Conservation (phyloP, 768 basidiomycete genomes). For the Tricholoma hemisulphureum region DNA sequence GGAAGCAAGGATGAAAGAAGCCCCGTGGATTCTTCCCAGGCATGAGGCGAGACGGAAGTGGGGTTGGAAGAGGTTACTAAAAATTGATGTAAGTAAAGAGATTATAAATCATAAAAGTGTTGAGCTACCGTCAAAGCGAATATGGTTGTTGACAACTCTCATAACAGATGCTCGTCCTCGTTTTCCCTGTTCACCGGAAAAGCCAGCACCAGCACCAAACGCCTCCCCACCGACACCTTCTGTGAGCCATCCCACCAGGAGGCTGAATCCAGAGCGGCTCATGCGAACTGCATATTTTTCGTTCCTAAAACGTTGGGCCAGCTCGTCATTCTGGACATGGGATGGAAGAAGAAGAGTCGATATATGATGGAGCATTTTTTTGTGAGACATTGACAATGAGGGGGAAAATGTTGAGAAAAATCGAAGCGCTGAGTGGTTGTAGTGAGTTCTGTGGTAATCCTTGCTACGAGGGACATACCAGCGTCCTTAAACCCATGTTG, state of each 20-base stretch:
- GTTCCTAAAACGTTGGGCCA: conserved; percentile 80
- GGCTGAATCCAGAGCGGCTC: conserved; percentile 87
- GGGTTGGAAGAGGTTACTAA: conserved; percentile 72
- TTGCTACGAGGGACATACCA: conserved; percentile 47
- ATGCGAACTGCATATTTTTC: conserved; percentile 91
- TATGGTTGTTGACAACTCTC: conserved; percentile 91
- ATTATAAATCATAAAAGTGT: conserved; percentile 6
- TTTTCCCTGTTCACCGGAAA: conserved; percentile 77
- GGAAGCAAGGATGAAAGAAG: conserved; percentile 75
- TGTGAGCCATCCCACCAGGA: conserved; percentile 94
- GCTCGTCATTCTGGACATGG: conserved; percentile 80
- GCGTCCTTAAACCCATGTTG: conserved; percentile 88
- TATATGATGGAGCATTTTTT: conserved; percentile 69
- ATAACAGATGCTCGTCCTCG: conserved; percentile 87
- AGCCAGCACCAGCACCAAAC: conserved; percentile 76
- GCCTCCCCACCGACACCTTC: conserved; percentile 87
- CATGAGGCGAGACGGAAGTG: conserved; percentile 55
- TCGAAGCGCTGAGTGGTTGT: conserved; percentile 52
- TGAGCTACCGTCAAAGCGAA: conserved; percentile 80
- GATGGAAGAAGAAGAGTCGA: conserved; percentile 76
- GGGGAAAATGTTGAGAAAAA: conserved; percentile 74
- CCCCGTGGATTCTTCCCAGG: conserved; percentile 88
- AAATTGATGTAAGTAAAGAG: conserved; percentile 20
- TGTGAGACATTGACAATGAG: conserved; percentile 65
- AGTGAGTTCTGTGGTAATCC: conserved; percentile 11